phyloP scores from a whole-genome alignment of 1,139 yeast genomes.

The Candida sp. region DNA sequence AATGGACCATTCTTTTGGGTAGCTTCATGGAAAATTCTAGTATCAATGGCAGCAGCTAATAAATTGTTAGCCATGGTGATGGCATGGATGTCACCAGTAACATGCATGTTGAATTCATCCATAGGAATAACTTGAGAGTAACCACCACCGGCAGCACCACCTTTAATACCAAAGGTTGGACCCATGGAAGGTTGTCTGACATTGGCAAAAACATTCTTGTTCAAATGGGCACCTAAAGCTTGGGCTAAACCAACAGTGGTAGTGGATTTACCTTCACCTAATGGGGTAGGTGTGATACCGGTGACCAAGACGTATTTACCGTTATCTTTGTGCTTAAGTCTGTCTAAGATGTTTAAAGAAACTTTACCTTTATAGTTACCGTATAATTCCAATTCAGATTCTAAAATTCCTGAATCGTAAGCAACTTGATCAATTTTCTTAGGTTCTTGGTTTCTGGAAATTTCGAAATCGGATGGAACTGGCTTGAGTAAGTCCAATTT shows the following conservation, averaged over 20 bases:
- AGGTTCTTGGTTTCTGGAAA: constrained; percentile 87
- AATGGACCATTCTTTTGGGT: constrained; percentile 91
- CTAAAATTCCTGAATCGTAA: constrained; percentile 76
- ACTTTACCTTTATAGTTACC: constrained; percentile 95
- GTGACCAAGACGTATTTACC: constrained; percentile 94
- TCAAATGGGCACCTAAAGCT: constrained; percentile 90
- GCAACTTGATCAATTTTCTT: constrained; percentile 83
- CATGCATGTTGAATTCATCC: constrained; percentile 99
- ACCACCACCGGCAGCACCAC: constrained; percentile 99
- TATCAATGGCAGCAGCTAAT: constrained; percentile 96
- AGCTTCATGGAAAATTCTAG: constrained; percentile 94
- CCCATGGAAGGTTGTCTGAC: constrained; percentile 99
- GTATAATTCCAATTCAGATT: constrained; percentile 83
- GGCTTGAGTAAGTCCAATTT: constrained; percentile 67
- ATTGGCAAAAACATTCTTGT: constrained; percentile 86
- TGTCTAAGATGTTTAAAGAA: constrained; percentile 66
- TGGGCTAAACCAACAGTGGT: constrained; percentile 97
- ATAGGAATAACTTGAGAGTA: constrained; percentile 98
- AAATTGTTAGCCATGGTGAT: constrained; percentile 93
- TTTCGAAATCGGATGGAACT: constrained; percentile 93
- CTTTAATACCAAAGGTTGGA: constrained; percentile 98
- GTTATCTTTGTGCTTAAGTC: constrained; percentile 64
- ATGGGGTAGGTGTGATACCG: constrained; percentile 98
- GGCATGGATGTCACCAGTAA: constrained; percentile 98
- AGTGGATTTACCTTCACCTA: constrained; percentile 98